Evolutionary conservation across 768 basidiomycete genomes (phyloP).

Genomic region (Floccularia luteovirens): DNA sequence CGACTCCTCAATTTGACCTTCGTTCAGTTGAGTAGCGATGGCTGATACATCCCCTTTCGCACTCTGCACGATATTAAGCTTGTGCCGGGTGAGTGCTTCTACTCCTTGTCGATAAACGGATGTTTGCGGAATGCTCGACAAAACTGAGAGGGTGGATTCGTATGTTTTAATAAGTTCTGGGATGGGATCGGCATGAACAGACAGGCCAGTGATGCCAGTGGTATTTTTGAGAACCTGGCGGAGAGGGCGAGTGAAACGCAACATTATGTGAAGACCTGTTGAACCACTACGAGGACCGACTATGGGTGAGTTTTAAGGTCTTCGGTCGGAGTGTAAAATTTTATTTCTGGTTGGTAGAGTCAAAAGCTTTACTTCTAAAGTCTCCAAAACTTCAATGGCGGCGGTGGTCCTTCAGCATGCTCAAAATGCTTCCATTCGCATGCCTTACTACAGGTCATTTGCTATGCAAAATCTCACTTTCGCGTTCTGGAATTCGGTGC

Average conservation of each 20-base stretch:
- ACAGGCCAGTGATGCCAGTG: conserved; percentile 84
- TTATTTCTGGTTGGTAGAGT: background rate
- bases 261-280: conserved; percentile 42
- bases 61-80: conserved; percentile 64
- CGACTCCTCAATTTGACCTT: conserved; percentile 85
- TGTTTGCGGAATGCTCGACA: conserved; percentile 66
- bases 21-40: conserved; percentile 71
- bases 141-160: conserved; percentile 62
- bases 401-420: conserved; percentile 15
- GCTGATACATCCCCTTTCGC: conserved; percentile 57
- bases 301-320: too few species aligned
- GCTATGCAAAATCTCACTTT: conserved; percentile 7
- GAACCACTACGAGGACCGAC: too few species aligned
- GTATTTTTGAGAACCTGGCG: conserved; percentile 62
- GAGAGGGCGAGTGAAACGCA: conserved; percentile 70
- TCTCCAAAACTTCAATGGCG: conserved; percentile 22
- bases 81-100: conserved; percentile 77
- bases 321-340: conserved; percentile 33
- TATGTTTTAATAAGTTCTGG: conserved; percentile 73
- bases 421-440: background rate
- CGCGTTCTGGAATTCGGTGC: conserved; percentile 9
- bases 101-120: conserved; percentile 88
- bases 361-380: conserved; percentile 10
- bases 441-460: background rate
- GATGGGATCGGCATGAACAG: conserved; percentile 79